A percentile compares a stretch with the other conserved stretches of the same genome.
Evolutionary conservation across 2,329 filamentous ascomycete genomes (phyloP).

Genomic region (Knoxdaviesia capensis): DNA sequence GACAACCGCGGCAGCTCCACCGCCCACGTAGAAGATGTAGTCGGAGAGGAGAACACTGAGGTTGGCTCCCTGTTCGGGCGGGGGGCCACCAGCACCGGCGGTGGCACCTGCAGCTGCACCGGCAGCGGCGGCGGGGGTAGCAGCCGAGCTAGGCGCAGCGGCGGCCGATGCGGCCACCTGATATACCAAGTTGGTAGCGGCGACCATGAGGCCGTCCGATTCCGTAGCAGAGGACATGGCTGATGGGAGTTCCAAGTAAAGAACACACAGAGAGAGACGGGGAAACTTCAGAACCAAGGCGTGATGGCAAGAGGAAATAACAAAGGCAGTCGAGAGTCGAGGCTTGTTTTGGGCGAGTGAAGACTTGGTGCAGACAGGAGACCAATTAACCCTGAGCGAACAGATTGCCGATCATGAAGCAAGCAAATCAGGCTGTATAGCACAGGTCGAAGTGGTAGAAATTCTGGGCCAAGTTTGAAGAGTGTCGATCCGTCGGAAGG

Average conservation of each 20-base stretch:
- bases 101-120: constrained; percentile 1
- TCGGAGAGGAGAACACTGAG: constrained; percentile 35
- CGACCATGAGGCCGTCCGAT: background rate
- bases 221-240: constrained; percentile 3
- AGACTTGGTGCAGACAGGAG: no score
- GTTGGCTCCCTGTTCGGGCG: constrained; percentile 12
- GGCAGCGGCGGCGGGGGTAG: constrained; percentile 1
- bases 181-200: background rate
- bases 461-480: no score
- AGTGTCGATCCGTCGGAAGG: no score
- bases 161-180: constrained; percentile 1
- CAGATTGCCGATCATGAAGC: no score
- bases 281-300: background rate
- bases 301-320: background rate
- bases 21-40: constrained; percentile 44
- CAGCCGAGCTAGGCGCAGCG: constrained; percentile 4
- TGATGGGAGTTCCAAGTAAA: background rate
- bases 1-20: constrained; percentile 39
- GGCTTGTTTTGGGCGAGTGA: no score
- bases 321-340: no score
- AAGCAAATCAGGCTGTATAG: no score
- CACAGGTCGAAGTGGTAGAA: no score
- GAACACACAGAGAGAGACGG: background rate
- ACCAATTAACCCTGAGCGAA: no score
- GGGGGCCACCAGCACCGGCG: constrained; percentile 5